phyloP scores from a whole-genome alignment of 2,329 filamentous ascomycete species.

The Beauveria brongniartii region DNA sequence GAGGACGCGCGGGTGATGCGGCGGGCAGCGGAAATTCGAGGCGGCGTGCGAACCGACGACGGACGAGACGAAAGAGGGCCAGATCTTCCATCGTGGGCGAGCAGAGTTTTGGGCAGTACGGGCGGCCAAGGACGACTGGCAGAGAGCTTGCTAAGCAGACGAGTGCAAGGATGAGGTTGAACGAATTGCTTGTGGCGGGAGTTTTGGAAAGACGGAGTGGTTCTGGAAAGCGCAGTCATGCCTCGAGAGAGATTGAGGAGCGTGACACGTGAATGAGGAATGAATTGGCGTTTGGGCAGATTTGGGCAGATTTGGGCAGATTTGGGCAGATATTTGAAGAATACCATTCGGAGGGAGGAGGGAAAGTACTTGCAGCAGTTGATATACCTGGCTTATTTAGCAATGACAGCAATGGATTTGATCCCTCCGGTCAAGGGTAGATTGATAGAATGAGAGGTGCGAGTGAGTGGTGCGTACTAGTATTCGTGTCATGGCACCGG shows the following conservation, averaged over 20 bases:
- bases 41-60: background rate
- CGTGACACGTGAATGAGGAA: background rate
- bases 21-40: constrained; percentile 23
- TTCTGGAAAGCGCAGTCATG: background rate
- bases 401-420: background rate
- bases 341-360: background rate
- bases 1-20: constrained; percentile 27
- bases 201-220: background rate
- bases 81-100: constrained; percentile 26
- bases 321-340: too few species aligned
- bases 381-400: constrained; percentile 1
- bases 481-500: too few species aligned
- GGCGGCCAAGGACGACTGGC: background rate
- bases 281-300: background rate
- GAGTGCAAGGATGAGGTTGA: background rate
- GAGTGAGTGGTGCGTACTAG: too few species aligned
- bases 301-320: background rate
- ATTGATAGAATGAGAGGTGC: too few species aligned
- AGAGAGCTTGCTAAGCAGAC: background rate
- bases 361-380: background rate
- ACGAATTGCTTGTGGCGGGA: background rate
- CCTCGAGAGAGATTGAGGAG: background rate
- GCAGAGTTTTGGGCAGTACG: constrained; percentile 17
- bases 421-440: too few species aligned
- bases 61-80: constrained; percentile 6